These are phyloP conservation scores for Craspedostauros australis DNA, from an alignment of 108 stramenopile species.

Conservation along the genomic window DNA sequence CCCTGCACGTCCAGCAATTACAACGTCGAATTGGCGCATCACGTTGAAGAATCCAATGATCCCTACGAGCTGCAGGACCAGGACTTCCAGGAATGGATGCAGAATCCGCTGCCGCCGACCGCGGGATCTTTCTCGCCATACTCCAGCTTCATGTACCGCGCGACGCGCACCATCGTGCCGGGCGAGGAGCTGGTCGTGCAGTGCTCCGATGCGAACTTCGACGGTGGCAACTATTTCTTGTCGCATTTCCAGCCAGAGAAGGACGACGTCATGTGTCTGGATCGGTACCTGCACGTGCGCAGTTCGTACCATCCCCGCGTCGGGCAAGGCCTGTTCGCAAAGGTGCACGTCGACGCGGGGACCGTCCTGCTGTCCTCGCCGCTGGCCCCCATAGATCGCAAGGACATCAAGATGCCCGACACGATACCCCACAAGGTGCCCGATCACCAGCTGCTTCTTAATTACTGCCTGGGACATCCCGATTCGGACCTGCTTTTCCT, in stretches of 20 bases:
- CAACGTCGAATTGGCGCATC: conserved; percentile 28
- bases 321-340: conserved; percentile 30
- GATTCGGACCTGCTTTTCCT: conserved; percentile 47
- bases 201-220: conserved; percentile 53
- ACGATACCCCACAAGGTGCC: background rate
- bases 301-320: conserved; percentile 2
- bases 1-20: conserved; percentile 43
- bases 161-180: conserved; percentile 38
- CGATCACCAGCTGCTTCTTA: too few relatives aligned
- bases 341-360: conserved; percentile 9
- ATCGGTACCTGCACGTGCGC: conserved; percentile 23
- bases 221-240: conserved; percentile 13
- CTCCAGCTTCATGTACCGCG: conserved; percentile 28
- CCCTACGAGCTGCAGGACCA: conserved; percentile 12
- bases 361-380: conserved; percentile 29
- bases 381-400: conserved; percentile 26
- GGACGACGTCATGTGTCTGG: conserved; percentile 33
- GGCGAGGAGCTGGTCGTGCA: conserved; percentile 55
- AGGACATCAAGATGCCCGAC: conserved; percentile 15
- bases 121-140: conserved; percentile 45
- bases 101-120: conserved; percentile 3
- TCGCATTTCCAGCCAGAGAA: conserved; percentile 20
- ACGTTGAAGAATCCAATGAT: background rate
- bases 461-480: conserved; percentile 56
- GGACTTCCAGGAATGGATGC: too few relatives aligned